Conservation (phyloP, 2,329 filamentous ascomycete species). For the Aspergillus sp. region DNA sequence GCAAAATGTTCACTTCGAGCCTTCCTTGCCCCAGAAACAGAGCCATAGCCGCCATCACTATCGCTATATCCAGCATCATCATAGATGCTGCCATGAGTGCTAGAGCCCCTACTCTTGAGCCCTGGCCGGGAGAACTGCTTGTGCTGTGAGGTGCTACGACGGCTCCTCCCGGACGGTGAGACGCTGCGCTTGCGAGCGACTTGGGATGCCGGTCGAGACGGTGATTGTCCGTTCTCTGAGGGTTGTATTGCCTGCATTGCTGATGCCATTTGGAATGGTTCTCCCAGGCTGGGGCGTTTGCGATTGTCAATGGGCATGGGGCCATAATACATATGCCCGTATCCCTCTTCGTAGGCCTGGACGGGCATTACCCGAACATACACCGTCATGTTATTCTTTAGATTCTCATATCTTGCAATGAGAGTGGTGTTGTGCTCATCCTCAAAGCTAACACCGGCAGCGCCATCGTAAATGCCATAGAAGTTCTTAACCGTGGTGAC, state of each 20-base stretch:
- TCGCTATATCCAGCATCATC: conserved; percentile 87
- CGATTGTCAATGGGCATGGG: conserved; percentile 53
- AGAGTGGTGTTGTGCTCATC: conserved; percentile 85
- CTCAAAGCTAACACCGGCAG: conserved; percentile 88
- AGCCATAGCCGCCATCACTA: conserved; percentile 77
- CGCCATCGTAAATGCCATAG: conserved; percentile 86
- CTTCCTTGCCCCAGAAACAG: conserved; percentile 69
- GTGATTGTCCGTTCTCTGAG: conserved; percentile 59
- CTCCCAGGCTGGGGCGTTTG: conserved; percentile 60
- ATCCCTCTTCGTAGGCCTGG: conserved; percentile 51
- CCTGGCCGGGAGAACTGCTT: conserved; percentile 67
- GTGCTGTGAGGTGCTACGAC: conserved; percentile 76
- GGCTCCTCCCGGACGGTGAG: conserved; percentile 70
- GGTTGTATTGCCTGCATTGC: conserved; percentile 50
- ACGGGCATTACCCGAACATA: conserved; percentile 79
- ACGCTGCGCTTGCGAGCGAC: conserved; percentile 74
- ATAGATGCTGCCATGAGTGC: conserved; percentile 56
- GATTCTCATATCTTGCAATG: conserved; percentile 95
- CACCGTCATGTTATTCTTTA: conserved; percentile 86
- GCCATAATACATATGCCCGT: conserved; percentile 46
- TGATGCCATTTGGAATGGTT: conserved; percentile 64
- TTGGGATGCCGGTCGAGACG: conserved; percentile 68
- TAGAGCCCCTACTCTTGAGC: conserved; percentile 67
- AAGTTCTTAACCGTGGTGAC: conserved; percentile 99
- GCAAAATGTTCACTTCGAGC: conserved; percentile 80